phyloP scores from a whole-genome alignment of 2,329 filamentous ascomycete genomes.

The Rugonectria rugulosa region DNA sequence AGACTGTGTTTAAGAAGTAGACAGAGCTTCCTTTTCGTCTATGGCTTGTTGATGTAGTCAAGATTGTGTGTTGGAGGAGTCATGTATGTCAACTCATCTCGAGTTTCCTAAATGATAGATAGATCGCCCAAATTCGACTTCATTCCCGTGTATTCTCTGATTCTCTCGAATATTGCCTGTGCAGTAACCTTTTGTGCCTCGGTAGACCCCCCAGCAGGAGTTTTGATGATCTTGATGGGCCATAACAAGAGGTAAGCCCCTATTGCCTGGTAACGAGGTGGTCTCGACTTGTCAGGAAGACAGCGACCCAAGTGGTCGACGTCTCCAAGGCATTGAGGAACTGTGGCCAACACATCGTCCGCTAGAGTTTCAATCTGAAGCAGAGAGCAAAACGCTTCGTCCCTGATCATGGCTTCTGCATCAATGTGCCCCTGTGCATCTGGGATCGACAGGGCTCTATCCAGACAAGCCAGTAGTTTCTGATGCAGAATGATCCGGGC shows the following conservation, averaged over 20 bases:
- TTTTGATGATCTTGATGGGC: slow-evolving; percentile 48
- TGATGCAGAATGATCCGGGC: slow-evolving; percentile 47
- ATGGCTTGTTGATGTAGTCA: background rate
- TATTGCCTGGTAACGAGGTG: slow-evolving; percentile 42
- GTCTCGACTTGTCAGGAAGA: slow-evolving; percentile 1
- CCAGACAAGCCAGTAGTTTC: slow-evolving; percentile 43
- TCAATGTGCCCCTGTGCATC: background rate
- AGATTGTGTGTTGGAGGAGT: background rate
- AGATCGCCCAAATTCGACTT: slow-evolving; percentile 43
- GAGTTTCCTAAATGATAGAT: slow-evolving; percentile 27
- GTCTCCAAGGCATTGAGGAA: slow-evolving; percentile 48
- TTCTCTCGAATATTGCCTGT: slow-evolving; percentile 43
- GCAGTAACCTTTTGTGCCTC: slow-evolving; percentile 40
- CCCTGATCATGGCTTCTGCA: background rate
- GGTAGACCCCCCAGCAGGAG: slow-evolving; percentile 26
- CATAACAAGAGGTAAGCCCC: slow-evolving; percentile 49
- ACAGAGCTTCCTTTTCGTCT: no score
- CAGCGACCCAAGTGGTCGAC: slow-evolving; percentile 38
- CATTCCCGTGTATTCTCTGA: slow-evolving; percentile 51
- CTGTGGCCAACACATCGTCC: slow-evolving; percentile 45
- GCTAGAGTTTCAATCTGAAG: slow-evolving; percentile 40
- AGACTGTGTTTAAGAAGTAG: slow-evolving; percentile 35
- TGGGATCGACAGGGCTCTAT: slow-evolving; percentile 1
- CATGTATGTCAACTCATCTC: no score
- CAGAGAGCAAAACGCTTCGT: slow-evolving; percentile 22